These are phyloP conservation scores for Diplodia corticola DNA, from an alignment of 2,329 filamentous ascomycete genomes.

Conservation along the genomic window DNA sequence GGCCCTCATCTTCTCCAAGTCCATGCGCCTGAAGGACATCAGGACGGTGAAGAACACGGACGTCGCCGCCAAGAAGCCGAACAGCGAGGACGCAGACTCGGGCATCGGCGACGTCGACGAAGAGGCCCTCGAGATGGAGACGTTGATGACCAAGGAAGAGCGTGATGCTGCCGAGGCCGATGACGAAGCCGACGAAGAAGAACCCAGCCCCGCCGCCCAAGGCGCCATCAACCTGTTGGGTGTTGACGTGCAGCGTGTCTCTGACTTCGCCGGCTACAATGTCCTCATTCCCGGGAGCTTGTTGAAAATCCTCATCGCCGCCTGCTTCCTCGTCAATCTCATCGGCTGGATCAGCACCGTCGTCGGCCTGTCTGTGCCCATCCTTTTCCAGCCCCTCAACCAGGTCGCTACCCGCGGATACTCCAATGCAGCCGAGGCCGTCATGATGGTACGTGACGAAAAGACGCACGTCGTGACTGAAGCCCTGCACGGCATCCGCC, in stretches of 20 bases:
- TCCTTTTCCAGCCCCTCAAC: conserved; percentile 11
- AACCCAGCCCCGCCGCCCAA: conserved; percentile 44
- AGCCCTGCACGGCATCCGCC: conserved; percentile 73
- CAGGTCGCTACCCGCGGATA: background rate
- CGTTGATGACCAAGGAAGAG: conserved; percentile 39
- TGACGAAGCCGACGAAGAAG: background rate
- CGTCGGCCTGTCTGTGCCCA: background rate
- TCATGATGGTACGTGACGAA: conserved; percentile 75
- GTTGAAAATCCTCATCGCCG: conserved; percentile 65
- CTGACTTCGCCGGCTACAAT: conserved; percentile 68
- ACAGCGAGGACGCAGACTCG: background rate
- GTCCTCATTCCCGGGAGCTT: conserved; percentile 64
- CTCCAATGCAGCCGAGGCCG: conserved; percentile 50
- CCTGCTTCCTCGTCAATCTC: conserved; percentile 65
- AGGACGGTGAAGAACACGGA: conserved; percentile 51
- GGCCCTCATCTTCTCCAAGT: conserved; percentile 72
- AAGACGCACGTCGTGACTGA: conserved; percentile 77
- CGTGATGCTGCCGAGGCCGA: conserved; percentile 23
- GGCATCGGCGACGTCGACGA: background rate
- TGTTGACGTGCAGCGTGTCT: conserved; percentile 68
- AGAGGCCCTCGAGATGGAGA: conserved; percentile 37
- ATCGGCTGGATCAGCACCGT: conserved; percentile 51
- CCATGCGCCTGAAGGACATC: conserved; percentile 74
- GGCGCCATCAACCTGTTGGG: conserved; percentile 75
- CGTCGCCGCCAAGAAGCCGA: background rate